These are phyloP conservation scores for Myotisia sp. DNA, from an alignment of 2,329 filamentous ascomycete species.

Conservation along the genomic window DNA sequence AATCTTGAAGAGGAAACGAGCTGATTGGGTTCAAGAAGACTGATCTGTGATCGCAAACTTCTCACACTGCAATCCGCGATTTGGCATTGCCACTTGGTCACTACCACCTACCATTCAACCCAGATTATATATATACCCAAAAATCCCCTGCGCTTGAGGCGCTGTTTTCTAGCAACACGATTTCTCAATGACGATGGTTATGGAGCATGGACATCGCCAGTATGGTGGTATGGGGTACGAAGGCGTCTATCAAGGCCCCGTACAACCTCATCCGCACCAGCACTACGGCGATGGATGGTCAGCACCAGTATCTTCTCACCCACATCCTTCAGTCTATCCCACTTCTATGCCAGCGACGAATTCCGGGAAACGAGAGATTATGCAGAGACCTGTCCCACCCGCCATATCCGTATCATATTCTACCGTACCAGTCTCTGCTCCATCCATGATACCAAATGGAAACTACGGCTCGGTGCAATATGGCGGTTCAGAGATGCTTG, in stretches of 20 bases:
- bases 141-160: too few relatives aligned
- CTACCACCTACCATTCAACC: too few relatives aligned
- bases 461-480: constrained; percentile 49
- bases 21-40: too few relatives aligned
- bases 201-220: constrained; percentile 75
- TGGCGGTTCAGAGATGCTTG: constrained; percentile 52
- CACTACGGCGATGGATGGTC: constrained; percentile 94
- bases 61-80: too few relatives aligned
- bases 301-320: constrained; percentile 41
- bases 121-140: too few relatives aligned
- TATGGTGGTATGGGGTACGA: constrained; percentile 71
- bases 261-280: constrained; percentile 50
- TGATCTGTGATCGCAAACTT: too few relatives aligned
- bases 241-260: constrained; percentile 54
- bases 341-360: constrained; percentile 45
- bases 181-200: constrained; percentile 78
- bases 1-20: too few relatives aligned
- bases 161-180: too few relatives aligned
- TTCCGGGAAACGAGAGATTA: constrained; percentile 44
- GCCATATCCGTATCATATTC: constrained; percentile 57
- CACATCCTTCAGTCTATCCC: constrained; percentile 47
- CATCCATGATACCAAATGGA: constrained; percentile 56
- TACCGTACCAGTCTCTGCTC: constrained; percentile 56
- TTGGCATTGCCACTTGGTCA: too few relatives aligned
- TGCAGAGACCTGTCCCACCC: constrained; percentile 28